phyloP scores from a whole-genome alignment of 108 stramenopile genomes.

The Pseudonitzschia delicatissima region DNA sequence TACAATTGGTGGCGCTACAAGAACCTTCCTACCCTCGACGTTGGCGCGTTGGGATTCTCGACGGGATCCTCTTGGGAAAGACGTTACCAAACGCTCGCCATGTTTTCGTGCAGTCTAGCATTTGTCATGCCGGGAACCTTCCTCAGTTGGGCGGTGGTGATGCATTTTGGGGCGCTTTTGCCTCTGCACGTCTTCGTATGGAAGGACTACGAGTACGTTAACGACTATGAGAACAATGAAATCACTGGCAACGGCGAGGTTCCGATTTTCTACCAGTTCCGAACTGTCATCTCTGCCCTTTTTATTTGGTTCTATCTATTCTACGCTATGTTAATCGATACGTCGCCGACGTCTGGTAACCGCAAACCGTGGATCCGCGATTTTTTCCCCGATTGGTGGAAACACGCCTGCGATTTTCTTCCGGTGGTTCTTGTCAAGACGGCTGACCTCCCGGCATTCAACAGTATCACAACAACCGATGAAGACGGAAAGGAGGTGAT shows the following conservation, averaged over 20 bases:
- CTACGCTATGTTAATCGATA: conserved; percentile 6
- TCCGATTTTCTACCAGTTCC: neutral
- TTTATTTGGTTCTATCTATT: conserved; percentile 12
- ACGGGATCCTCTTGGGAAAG: conserved; percentile 18
- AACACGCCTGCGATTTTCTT: conserved; percentile 21
- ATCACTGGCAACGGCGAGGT: neutral
- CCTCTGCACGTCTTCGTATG: neutral
- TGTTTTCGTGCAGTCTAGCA: conserved; percentile 21
- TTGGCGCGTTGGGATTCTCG: neutral
- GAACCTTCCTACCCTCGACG: neutral
- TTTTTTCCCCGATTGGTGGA: conserved; percentile 16
- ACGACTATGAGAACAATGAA: neutral
- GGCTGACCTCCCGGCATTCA: conserved; percentile 2
- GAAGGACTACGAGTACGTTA: neutral
- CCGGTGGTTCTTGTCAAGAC: conserved; percentile 34
- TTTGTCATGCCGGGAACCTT: conserved; percentile 13
- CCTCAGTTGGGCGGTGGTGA: neutral
- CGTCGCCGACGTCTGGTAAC: conserved; percentile 7
- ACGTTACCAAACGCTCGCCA: conserved; percentile 15
- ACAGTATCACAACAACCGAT: neutral
- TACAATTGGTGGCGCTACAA: neutral
- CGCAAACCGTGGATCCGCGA: conserved; percentile 13
- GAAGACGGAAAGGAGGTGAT: neutral
- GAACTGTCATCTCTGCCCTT: neutral
- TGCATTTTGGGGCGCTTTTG: neutral